phyloP scores from a whole-genome alignment of 306 rosid species.

The Ceratonia siliqua region DNA sequence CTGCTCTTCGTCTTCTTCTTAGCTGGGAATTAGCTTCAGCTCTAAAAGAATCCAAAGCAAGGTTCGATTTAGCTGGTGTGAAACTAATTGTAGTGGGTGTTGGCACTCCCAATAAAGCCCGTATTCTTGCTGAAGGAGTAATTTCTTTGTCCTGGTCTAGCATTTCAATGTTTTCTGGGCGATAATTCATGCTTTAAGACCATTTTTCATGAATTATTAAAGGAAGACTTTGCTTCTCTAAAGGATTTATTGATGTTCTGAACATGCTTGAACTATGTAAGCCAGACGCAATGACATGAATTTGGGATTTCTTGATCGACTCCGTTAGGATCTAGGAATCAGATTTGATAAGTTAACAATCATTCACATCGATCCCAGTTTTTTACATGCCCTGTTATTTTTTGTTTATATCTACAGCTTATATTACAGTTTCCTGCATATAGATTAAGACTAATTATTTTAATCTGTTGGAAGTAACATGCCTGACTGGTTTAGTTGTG shows the following conservation, averaged over 20 bases:
- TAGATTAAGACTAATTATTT: background rate
- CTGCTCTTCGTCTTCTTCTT: slow-evolving; percentile 33
- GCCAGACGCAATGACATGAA: background rate
- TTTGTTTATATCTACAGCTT: background rate
- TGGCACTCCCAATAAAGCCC: slow-evolving; percentile 77
- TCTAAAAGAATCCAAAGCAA: slow-evolving; percentile 63
- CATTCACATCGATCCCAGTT: background rate
- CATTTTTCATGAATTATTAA: background rate
- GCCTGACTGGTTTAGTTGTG: background rate
- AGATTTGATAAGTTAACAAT: background rate
- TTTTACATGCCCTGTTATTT: background rate
- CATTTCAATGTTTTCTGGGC: slow-evolving; percentile 24
- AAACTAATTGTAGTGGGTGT: slow-evolving; percentile 78
- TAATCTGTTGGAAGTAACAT: background rate
- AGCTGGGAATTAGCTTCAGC: slow-evolving; percentile 85
- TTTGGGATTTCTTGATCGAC: no score
- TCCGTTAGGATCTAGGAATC: background rate
- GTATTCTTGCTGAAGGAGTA: slow-evolving; percentile 78
- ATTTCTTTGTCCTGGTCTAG: slow-evolving; percentile 11
- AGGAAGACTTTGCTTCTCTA: background rate
- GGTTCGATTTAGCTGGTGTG: slow-evolving; percentile 79
- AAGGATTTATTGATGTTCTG: background rate
- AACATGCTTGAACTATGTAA: background rate
- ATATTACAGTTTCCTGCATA: background rate
- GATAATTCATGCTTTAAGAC: slow-evolving; percentile 6